Percentiles rank a stretch among this genome's conserved stretches.
These are phyloP conservation scores for Fusarium sp. DNA, from an alignment of 2,329 filamentous ascomycete species.

Conservation along the genomic window DNA sequence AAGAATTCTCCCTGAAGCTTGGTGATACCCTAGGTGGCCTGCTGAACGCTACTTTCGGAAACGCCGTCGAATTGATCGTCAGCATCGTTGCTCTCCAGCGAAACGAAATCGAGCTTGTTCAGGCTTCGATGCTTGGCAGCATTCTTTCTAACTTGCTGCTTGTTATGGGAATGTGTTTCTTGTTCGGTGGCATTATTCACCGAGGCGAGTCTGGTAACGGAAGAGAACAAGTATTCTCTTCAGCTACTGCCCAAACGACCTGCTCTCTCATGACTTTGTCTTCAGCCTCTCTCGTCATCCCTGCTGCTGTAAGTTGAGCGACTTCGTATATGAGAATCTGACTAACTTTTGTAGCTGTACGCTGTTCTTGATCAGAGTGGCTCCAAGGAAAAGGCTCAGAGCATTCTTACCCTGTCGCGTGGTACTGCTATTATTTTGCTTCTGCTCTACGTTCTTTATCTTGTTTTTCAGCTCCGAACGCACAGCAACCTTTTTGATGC, in stretches of 20 bases:
- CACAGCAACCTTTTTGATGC: conserved; percentile 78
- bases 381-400: conserved; percentile 59
- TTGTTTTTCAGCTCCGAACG: conserved; percentile 81
- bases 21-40: conserved; percentile 80
- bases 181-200: conserved; percentile 77
- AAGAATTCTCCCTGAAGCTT: conserved; percentile 78
- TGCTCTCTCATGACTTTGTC: conserved; percentile 80
- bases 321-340: background rate
- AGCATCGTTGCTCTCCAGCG: conserved; percentile 90
- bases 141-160: conserved; percentile 95
- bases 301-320: conserved; percentile 68
- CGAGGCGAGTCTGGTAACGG: conserved; percentile 66
- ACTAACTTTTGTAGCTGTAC: conserved; percentile 65
- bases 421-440: conserved; percentile 82
- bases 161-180: conserved; percentile 84
- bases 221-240: conserved; percentile 78
- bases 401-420: conserved; percentile 78
- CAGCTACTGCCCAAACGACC: conserved; percentile 81
- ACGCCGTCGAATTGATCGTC: conserved; percentile 85
- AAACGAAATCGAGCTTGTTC: conserved; percentile 93
- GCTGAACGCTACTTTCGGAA: conserved; percentile 82
- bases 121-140: conserved; percentile 95
- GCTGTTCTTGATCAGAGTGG: conserved; percentile 66
- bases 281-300: conserved; percentile 82
- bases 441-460: conserved; percentile 79